Percentiles rank a stretch among this genome's conserved stretches.
Conservation (phyloP, 768 basidiomycete species). For the Mycena metata region DNA sequence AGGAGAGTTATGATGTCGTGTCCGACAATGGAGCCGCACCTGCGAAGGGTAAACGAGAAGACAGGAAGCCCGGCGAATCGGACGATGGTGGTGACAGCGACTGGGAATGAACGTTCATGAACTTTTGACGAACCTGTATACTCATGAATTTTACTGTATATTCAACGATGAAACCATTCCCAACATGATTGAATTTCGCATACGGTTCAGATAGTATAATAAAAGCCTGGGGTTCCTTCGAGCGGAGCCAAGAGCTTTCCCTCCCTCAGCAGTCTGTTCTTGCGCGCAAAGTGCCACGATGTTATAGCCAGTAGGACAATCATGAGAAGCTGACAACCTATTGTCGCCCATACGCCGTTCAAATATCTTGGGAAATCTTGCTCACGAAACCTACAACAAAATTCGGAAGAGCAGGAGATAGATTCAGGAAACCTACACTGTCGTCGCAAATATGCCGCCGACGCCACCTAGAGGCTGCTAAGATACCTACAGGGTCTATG, state of each 20-base stretch:
- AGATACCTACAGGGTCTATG: no score
- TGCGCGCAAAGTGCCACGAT: slow-evolving; percentile 45
- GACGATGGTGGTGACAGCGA: slow-evolving; percentile 70
- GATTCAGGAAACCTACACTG: slow-evolving; percentile 42
- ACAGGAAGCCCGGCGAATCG: slow-evolving; percentile 48
- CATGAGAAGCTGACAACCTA: slow-evolving; percentile 52
- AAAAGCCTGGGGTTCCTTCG: slow-evolving; percentile 43
- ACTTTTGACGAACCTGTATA: slow-evolving; percentile 6
- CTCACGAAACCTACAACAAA: slow-evolving; percentile 44
- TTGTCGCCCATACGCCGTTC: slow-evolving; percentile 52
- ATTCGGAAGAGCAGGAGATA: background rate
- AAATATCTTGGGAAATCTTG: slow-evolving; percentile 51
- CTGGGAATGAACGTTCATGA: slow-evolving; percentile 66
- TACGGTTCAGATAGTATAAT: background rate
- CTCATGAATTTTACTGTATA: slow-evolving; percentile 22
- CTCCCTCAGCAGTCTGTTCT: slow-evolving; percentile 50
- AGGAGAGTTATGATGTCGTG: slow-evolving; percentile 78
- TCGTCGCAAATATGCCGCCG: slow-evolving; percentile 56
- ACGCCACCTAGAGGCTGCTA: slow-evolving; percentile 46
- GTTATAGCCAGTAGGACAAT: slow-evolving; percentile 46
- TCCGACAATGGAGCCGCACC: slow-evolving; percentile 65
- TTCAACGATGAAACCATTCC: background rate
- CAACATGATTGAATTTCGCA: background rate
- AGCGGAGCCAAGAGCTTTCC: slow-evolving; percentile 46
- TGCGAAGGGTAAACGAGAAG: slow-evolving; percentile 49